Base-by-base conservation (phyloP, 768 basidiomycete species). In the Sporobolomyces phaffii region DNA sequence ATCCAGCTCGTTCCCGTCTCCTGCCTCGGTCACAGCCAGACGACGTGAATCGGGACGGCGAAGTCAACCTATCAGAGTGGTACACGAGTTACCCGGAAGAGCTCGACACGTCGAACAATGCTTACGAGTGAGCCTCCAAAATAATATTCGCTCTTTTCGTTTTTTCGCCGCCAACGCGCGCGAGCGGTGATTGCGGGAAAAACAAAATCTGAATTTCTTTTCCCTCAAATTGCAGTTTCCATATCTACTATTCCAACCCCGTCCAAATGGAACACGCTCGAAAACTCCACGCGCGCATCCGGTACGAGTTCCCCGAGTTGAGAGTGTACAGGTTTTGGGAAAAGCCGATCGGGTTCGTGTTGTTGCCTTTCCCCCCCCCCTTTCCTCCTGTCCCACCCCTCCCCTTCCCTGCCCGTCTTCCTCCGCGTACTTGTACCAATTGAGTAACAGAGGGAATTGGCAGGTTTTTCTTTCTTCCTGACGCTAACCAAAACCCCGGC, bases 291-390 rank as follows among this genome's bases (percentile, higher is more conserved):
- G 65, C 70, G 60, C 52, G 72, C 10, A 70, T 72, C 28, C 44
- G 71, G 7, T 57, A 65, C 33, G 69, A 69, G 58, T 73, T 73
- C 34, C 72, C 72, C 18, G 72, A 73, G 50, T 47, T 73, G 44
- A 22, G 72, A 34, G 54, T 73, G 9, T 73, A 73, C 60, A 43
- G 49, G 20, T 69, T 69, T 40, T 73, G 68, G 61, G 69, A 70
- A 7, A 11, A 5, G 10, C 65, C 68, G 0, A 53, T 72, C 24
- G 72, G 72, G 60, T 60, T 8, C 28, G 48, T 36, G n/a, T 10
- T 24, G 17, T 28, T 38, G n/a, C 15, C 44, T 48, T 2, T 24
- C 34, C 5, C 34, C 26, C 15, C n/a, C 20, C 4, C 14, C 40
- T 10, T n/a, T 28, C 31, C 20, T 9, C 2, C 33, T 41, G 3